Percentiles rank a stretch among this genome's conserved stretches.
These are phyloP conservation scores for Aurantiochytrium sp. DNA, from an alignment of 108 stramenopile species.

Conservation along the genomic window DNA sequence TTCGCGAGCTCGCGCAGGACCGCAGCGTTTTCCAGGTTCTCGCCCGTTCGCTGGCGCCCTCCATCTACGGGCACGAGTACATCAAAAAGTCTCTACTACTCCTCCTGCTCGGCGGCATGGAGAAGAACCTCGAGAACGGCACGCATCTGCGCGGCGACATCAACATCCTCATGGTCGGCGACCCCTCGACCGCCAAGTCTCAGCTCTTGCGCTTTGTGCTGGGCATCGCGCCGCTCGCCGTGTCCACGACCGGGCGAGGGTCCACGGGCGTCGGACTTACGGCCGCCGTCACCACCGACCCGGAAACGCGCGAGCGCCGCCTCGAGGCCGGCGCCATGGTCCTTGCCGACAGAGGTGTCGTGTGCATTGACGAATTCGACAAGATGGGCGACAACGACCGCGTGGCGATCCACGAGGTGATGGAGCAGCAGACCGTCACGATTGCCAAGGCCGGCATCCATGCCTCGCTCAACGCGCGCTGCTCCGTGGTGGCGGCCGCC, in stretches of 20 bases:
- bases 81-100: conserved; percentile 93
- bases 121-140: conserved; percentile 93
- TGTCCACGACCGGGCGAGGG: conserved; percentile 90
- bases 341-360: conserved; percentile 91
- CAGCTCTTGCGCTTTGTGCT: conserved; percentile 91
- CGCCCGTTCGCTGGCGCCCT: conserved; percentile 82
- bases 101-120: conserved; percentile 83
- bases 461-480: conserved; percentile 85
- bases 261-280: conserved; percentile 98
- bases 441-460: conserved; percentile 98
- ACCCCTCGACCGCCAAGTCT: conserved; percentile 97
- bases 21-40: conserved; percentile 67
- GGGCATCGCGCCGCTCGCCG: conserved; percentile 88
- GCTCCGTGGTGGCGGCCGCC: conserved; percentile 97
- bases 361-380: conserved; percentile 95
- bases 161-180: conserved; percentile 98
- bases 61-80: conserved; percentile 91
- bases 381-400: conserved; percentile 85
- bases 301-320: conserved; percentile 89
- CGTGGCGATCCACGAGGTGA: conserved; percentile 98
- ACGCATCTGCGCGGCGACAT: conserved; percentile 97
- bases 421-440: conserved; percentile 99
- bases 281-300: conserved; percentile 95
- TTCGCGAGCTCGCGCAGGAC: conserved; percentile 70
- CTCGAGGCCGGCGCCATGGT: conserved; percentile 99